Conservation (phyloP, 768 basidiomycete species). For the Inosperma sp. region DNA sequence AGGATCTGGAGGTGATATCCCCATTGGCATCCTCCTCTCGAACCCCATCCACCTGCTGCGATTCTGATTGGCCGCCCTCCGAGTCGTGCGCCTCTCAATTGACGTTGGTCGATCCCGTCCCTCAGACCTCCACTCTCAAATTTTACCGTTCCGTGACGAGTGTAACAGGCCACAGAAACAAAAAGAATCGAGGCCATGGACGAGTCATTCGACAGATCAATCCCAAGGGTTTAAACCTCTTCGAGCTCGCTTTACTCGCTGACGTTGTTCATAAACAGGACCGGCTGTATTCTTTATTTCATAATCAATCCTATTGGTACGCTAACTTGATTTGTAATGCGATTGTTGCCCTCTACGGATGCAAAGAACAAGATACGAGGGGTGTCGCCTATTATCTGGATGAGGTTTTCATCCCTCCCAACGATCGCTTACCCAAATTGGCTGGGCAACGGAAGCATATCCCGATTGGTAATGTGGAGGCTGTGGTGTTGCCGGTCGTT, state of each 20-base stretch:
- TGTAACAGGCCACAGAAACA: too few species aligned
- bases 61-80: too few species aligned
- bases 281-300: neutral
- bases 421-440: neutral
- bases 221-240: neutral
- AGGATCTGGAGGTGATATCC: too few species aligned
- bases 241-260: neutral
- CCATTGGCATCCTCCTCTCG: too few species aligned
- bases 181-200: too few species aligned
- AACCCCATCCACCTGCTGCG: too few species aligned
- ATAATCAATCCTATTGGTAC: neutral
- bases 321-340: neutral
- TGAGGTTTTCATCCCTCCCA: neutral
- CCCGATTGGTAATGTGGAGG: neutral
- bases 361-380: neutral
- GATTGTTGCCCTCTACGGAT: neutral
- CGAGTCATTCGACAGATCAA: neutral
- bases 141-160: too few species aligned
- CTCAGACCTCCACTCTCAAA: too few species aligned
- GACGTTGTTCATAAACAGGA: neutral
- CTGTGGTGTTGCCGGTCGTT: neutral
- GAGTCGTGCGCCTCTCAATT: too few species aligned
- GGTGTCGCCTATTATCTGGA: neutral
- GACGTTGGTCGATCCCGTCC: too few species aligned
- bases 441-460: neutral